Conservation (phyloP, 2,329 filamentous ascomycete genomes). For the Pseudogymnoascus sp. region DNA sequence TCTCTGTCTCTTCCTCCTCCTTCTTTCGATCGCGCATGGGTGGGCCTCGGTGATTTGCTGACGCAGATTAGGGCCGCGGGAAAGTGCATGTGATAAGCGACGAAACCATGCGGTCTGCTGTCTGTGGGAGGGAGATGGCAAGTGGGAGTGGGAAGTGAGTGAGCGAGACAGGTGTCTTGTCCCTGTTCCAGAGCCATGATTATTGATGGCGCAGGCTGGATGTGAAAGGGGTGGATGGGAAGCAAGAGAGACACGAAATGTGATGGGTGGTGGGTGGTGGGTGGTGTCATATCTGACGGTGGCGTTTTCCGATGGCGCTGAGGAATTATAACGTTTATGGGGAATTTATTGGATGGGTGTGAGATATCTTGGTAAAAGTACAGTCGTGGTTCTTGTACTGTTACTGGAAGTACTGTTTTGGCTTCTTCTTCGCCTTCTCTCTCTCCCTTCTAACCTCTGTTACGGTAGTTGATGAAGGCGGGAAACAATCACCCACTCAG, state of each 20-base stretch:
- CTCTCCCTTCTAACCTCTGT: neutral
- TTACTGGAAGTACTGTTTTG: neutral
- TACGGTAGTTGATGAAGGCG: neutral
- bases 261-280: neutral
- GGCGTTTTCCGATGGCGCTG: neutral
- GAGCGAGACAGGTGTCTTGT: neutral
- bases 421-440: too few relatives aligned
- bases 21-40: neutral
- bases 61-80: neutral
- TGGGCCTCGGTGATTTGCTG: neutral
- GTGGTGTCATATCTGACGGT: neutral
- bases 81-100: neutral
- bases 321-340: neutral
- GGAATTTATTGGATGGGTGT: neutral
- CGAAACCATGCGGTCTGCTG: neutral
- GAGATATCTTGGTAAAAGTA: neutral
- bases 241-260: neutral
- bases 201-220: neutral
- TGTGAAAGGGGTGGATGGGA: neutral
- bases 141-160: neutral
- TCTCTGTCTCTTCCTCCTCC: neutral
- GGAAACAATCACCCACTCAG: too few relatives aligned
- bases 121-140: neutral
- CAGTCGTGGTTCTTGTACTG: too few relatives aligned
- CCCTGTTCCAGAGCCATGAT: slow-evolving; percentile 1